Percentiles rank a stretch among this genome's conserved stretches.
Conservation (phyloP, 129 eudicot species). For the Daucus carota region DNA sequence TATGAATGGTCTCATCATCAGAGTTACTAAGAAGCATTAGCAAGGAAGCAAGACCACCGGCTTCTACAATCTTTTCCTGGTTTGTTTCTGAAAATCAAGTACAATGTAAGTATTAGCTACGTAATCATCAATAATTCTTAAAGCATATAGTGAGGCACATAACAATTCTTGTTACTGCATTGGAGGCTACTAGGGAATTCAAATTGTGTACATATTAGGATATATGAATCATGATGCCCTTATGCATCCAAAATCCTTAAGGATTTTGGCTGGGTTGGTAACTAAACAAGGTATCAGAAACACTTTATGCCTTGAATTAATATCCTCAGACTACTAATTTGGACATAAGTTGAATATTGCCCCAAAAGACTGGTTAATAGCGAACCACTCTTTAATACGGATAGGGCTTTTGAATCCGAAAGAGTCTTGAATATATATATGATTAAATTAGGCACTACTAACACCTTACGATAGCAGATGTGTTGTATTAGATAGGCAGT, state of each 20-base stretch:
- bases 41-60: slow-evolving; percentile 90
- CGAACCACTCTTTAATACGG: background rate
- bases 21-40: slow-evolving; percentile 66
- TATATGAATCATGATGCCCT: background rate
- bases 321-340: background rate
- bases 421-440: background rate
- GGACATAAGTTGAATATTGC: background rate
- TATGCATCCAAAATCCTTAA: background rate
- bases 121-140: background rate
- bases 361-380: background rate
- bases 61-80: slow-evolving; percentile 87
- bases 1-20: slow-evolving; percentile 73
- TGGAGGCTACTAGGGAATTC: background rate
- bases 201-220: background rate
- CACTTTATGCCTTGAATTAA: background rate
- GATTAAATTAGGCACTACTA: background rate
- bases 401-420: background rate
- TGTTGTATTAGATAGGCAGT: background rate
- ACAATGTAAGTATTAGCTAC: background rate
- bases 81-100: slow-evolving; percentile 53
- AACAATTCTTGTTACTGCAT: background rate
- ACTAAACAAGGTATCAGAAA: background rate
- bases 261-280: background rate
- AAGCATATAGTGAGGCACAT: background rate
- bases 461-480: background rate